Evolutionary conservation across 2,329 filamentous ascomycete species (phyloP).

Genomic region (Pyrenophora graminea): DNA sequence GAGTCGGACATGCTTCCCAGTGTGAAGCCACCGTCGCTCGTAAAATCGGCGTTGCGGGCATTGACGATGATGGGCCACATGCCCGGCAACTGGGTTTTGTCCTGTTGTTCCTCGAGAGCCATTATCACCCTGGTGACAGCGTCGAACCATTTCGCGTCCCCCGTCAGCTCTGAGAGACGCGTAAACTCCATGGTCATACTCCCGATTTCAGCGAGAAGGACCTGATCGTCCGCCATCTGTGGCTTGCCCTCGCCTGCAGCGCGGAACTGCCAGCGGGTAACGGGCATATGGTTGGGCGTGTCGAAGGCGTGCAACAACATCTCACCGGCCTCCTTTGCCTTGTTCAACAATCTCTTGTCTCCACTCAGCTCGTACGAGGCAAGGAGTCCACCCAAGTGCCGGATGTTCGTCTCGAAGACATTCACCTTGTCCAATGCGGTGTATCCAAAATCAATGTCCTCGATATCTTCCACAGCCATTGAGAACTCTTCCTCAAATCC

Average conservation of each 20-base stretch:
- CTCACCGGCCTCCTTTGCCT: slow-evolving; percentile 78
- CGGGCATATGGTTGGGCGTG: slow-evolving; percentile 91
- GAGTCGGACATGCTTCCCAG: slow-evolving; percentile 47
- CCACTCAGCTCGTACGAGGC: slow-evolving; percentile 86
- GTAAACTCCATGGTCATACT: slow-evolving; percentile 56
- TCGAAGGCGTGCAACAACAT: slow-evolving; percentile 83
- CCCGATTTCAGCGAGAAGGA: slow-evolving; percentile 54
- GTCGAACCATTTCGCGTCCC: slow-evolving; percentile 53
- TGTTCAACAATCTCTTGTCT: slow-evolving; percentile 72
- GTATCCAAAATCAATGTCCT: slow-evolving; percentile 50
- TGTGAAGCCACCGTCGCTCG: slow-evolving; percentile 43
- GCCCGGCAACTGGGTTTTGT: slow-evolving; percentile 50
- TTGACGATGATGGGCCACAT: slow-evolving; percentile 56
- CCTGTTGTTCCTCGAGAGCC: slow-evolving; percentile 49
- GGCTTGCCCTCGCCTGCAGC: slow-evolving; percentile 43
- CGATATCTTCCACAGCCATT: slow-evolving; percentile 50
- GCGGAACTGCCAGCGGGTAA: slow-evolving; percentile 52
- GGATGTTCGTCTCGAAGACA: slow-evolving; percentile 62
- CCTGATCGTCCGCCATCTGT: slow-evolving; percentile 47
- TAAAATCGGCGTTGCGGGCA: slow-evolving; percentile 48
- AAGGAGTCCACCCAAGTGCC: slow-evolving; percentile 85
- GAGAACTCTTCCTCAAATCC: slow-evolving; percentile 53
- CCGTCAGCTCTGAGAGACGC: slow-evolving; percentile 51
- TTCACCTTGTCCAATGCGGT: slow-evolving; percentile 49
- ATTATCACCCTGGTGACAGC: slow-evolving; percentile 51